A percentile compares a stretch with the other conserved stretches of the same genome.
Evolutionary conservation across 2,329 filamentous ascomycete genomes (phyloP).

Genomic region (Nigrograna mackinnonii): DNA sequence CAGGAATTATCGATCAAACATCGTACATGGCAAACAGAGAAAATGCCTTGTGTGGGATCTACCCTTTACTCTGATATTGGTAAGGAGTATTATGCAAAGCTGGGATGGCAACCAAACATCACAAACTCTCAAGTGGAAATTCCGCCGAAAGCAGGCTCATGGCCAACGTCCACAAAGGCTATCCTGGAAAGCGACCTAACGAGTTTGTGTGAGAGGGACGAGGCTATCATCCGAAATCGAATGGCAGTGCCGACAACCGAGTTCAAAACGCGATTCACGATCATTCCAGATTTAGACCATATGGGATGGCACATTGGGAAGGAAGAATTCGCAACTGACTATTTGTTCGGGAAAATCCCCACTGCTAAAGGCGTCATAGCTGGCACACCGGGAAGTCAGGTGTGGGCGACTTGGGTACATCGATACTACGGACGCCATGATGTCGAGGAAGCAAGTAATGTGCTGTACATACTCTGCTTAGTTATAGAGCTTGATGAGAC

Average conservation of each 20-base stretch:
- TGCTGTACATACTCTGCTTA: slow-evolving; percentile 67
- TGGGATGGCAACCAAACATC: slow-evolving; percentile 73
- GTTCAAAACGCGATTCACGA: slow-evolving; percentile 56
- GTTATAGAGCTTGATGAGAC: slow-evolving; percentile 56
- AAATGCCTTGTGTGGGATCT: slow-evolving; percentile 61
- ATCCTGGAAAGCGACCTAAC: slow-evolving; percentile 54
- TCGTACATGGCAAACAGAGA: slow-evolving; percentile 53
- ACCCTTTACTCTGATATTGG: slow-evolving; percentile 85
- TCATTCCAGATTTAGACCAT: slow-evolving; percentile 67
- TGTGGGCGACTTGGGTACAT: slow-evolving; percentile 73
- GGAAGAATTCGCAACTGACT: slow-evolving; percentile 71
- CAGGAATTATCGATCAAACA: slow-evolving; percentile 60
- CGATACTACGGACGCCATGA: slow-evolving; percentile 36
- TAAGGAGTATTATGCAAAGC: slow-evolving; percentile 73
- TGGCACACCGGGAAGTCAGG: slow-evolving; percentile 49
- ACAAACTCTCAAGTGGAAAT: slow-evolving; percentile 70
- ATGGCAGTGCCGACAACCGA: slow-evolving; percentile 44
- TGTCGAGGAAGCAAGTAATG: slow-evolving; percentile 57
- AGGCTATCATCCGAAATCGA: slow-evolving; percentile 58
- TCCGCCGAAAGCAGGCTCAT: slow-evolving; percentile 26
- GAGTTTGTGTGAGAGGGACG: slow-evolving; percentile 64
- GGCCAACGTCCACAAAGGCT: slow-evolving; percentile 50
- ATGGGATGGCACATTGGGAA: slow-evolving; percentile 75
- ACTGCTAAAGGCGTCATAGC: slow-evolving; percentile 69
- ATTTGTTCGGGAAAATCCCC: slow-evolving; percentile 53